Evolutionary conservation across 2,329 filamentous ascomycete genomes (phyloP).

Genomic region (Karstenula rhodostoma): DNA sequence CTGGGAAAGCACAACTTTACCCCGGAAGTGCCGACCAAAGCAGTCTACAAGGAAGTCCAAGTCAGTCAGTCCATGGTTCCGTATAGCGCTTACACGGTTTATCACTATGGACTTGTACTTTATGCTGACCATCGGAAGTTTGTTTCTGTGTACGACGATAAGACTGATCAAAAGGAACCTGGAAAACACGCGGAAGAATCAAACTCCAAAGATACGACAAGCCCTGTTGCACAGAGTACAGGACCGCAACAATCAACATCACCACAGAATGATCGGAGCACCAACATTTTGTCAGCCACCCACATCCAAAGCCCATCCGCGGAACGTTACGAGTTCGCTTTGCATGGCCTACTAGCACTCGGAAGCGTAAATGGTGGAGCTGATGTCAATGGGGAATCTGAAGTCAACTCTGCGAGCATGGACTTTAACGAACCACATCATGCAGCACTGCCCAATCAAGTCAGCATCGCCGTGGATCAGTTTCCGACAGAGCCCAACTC

Average conservation of each 20-base stretch:
- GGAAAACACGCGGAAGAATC: neutral
- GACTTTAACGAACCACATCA: neutral
- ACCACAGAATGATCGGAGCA: neutral
- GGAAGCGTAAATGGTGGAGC: slow-evolving; percentile 13
- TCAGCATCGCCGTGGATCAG: neutral
- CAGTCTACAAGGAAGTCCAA: slow-evolving; percentile 26
- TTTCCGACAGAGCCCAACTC: neutral
- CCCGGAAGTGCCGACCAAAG: slow-evolving; percentile 32
- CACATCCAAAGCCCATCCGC: slow-evolving; percentile 19
- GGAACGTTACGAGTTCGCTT: slow-evolving; percentile 30
- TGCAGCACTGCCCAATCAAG: neutral
- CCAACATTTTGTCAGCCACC: neutral
- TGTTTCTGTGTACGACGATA: slow-evolving; percentile 11
- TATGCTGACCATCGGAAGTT: slow-evolving; percentile 18
- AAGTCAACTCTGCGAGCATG: neutral
- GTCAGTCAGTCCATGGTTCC: slow-evolving; percentile 12
- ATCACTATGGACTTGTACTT: neutral
- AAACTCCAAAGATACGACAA: neutral
- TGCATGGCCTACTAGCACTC: slow-evolving; percentile 32
- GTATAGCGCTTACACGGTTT: neutral
- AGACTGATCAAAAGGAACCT: slow-evolving; percentile 1
- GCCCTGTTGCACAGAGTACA: neutral
- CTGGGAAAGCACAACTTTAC: slow-evolving; percentile 60
- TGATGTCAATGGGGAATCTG: neutral
- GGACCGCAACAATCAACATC: neutral